These are phyloP conservation scores for Lolium perenne DNA, from an alignment of 176 grass and related monocot genomes.

Conservation along the genomic window DNA sequence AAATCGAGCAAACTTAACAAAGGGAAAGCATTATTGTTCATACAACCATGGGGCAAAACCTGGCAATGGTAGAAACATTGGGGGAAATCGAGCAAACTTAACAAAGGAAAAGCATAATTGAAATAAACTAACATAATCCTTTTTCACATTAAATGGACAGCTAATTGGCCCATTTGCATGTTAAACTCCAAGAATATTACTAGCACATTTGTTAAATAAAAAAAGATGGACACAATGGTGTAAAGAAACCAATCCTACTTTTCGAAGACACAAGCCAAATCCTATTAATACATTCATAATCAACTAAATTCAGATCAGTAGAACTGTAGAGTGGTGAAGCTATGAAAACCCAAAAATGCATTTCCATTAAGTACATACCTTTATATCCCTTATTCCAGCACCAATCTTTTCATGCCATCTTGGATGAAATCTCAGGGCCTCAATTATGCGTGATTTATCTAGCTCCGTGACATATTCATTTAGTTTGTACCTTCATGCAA, in stretches of 20 bases:
- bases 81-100: too few relatives aligned
- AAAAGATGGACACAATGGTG: slow-evolving; percentile 13
- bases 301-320: not conserved
- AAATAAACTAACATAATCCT: not conserved
- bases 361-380: slow-evolving; percentile 37
- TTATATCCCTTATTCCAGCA: slow-evolving; percentile 50
- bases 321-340: not conserved
- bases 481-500: slow-evolving; percentile 69
- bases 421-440: slow-evolving; percentile 71
- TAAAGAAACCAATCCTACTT: not conserved
- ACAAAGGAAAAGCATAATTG: not conserved
- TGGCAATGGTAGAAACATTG: not conserved
- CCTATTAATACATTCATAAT: slow-evolving; percentile 8
- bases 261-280: not conserved
- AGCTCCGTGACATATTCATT: slow-evolving; percentile 50
- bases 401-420: slow-evolving; percentile 47
- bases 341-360: slow-evolving; percentile 27
- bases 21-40: slow-evolving; percentile 18
- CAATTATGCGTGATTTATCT: slow-evolving; percentile 63
- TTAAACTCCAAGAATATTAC: not conserved
- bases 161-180: not conserved
- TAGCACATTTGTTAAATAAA: not conserved
- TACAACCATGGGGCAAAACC: slow-evolving; percentile 2
- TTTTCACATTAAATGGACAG: slow-evolving; percentile 32
- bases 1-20: not conserved